Evolutionary conservation across 179 eudicot genomes (phyloP).

Genomic region (Corrigiola litoralis): DNA sequence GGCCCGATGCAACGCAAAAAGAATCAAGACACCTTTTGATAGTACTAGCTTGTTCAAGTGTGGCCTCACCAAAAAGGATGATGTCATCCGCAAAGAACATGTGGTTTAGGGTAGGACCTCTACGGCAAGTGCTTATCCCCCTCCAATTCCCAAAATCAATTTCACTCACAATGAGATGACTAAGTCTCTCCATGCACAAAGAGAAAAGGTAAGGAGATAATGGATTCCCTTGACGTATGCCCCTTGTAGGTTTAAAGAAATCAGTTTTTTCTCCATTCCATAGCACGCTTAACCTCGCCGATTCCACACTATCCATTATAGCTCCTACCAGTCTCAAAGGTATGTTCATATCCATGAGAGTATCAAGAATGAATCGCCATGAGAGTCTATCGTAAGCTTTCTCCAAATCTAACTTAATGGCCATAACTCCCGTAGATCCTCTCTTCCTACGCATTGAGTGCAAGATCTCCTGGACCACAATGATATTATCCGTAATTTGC

Average conservation of each 20-base stretch:
- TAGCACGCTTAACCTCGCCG: background rate
- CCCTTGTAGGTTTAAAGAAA: background rate
- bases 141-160: background rate
- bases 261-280: background rate
- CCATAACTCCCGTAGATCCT: background rate
- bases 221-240: slow-evolving; percentile 2
- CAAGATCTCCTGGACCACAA: background rate
- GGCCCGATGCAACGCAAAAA: background rate
- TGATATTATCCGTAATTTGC: slow-evolving; percentile 1
- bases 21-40: background rate
- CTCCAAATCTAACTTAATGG: background rate
- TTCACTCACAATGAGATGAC: background rate
- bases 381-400: slow-evolving; percentile 1
- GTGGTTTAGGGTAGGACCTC: background rate
- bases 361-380: background rate
- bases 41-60: background rate
- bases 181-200: background rate
- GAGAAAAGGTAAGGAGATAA: background rate
- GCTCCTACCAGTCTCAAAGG: background rate
- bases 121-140: background rate
- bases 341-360: background rate
- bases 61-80: background rate
- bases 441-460: background rate
- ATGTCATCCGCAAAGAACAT: background rate
- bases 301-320: background rate